Percentiles rank a stretch among this genome's conserved stretches.
Evolutionary conservation across 495 filamentous ascomycete genomes (phyloP).

Genomic region (Hyaloscypha bicolor): DNA sequence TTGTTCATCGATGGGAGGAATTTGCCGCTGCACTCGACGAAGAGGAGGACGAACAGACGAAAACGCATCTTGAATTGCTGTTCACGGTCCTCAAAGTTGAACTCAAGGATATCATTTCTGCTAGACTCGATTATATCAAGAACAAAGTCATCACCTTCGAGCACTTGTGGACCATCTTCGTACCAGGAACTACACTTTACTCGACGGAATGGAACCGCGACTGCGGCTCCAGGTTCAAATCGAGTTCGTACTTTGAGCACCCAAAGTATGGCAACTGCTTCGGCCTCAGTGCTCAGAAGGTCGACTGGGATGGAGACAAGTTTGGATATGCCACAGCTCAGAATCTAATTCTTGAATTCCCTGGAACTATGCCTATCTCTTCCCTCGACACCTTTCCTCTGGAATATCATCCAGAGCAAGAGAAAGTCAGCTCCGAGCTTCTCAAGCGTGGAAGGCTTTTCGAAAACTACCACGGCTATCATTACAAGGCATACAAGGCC

Average conservation of each 20-base stretch:
- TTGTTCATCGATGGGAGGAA: constrained; percentile 68
- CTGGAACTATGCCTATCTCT: constrained; percentile 77
- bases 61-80: constrained; percentile 60
- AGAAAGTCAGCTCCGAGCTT: constrained; percentile 60
- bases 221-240: constrained; percentile 66
- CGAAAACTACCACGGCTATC: constrained; percentile 75
- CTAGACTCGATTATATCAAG: constrained; percentile 76
- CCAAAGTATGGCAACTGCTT: constrained; percentile 12
- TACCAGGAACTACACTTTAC: constrained; percentile 82
- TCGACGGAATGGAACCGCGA: constrained; percentile 58
- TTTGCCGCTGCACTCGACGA: constrained; percentile 50
- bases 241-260: constrained; percentile 40
- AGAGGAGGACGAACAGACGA: constrained; percentile 49
- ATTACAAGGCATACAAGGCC: constrained; percentile 58
- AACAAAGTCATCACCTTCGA: constrained; percentile 88
- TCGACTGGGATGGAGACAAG: constrained; percentile 69
- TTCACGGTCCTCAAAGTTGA: constrained; percentile 58
- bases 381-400: constrained; percentile 77
- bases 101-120: constrained; percentile 71
- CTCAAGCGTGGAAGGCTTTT: constrained; percentile 86
- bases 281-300: constrained; percentile 31
- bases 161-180: constrained; percentile 86
- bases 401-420: constrained; percentile 74
- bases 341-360: constrained; percentile 72
- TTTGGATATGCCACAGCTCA: constrained; percentile 55